Evolutionary conservation across 257 asterid species (phyloP).

Genomic region (Solanum sparsipilum): DNA sequence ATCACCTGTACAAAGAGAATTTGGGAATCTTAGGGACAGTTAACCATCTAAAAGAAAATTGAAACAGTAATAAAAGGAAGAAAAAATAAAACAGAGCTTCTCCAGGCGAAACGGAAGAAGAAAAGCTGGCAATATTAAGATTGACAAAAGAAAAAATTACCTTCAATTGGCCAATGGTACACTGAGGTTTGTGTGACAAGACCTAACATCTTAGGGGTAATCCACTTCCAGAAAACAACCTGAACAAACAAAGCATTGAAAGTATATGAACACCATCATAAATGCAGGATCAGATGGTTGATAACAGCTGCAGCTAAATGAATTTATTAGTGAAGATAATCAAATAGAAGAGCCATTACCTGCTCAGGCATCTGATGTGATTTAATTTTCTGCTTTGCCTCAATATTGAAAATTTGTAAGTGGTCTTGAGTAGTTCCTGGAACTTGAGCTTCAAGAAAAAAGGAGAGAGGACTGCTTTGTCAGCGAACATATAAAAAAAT

Average conservation of each 20-base stretch:
- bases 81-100: not conserved
- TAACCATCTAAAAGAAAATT: not conserved
- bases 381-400: slow-evolving; percentile 87
- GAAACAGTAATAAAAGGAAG: not conserved
- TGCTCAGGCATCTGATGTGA: slow-evolving; percentile 99
- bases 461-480: not conserved
- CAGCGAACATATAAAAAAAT: not conserved
- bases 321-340: not conserved
- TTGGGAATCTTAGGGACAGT: not conserved
- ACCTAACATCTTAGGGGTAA: slow-evolving; percentile 85
- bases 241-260: slow-evolving; percentile 5
- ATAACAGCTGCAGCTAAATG: not conserved
- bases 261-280: not conserved
- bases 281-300: not conserved
- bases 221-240: slow-evolving; percentile 99
- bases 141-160: slow-evolving; percentile 16
- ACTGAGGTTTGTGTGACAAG: slow-evolving; percentile 93
- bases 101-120: not conserved
- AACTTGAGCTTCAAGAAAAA: slow-evolving; percentile 74
- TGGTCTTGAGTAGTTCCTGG: slow-evolving; percentile 95
- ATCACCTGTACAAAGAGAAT: slow-evolving; percentile 46
- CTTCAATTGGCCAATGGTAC: slow-evolving; percentile 94
- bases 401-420: slow-evolving; percentile 95
- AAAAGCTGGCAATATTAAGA: not conserved
- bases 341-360: slow-evolving; percentile 27